Evolutionary conservation across 768 basidiomycete genomes (phyloP).

Genomic region (Russula sp.): DNA sequence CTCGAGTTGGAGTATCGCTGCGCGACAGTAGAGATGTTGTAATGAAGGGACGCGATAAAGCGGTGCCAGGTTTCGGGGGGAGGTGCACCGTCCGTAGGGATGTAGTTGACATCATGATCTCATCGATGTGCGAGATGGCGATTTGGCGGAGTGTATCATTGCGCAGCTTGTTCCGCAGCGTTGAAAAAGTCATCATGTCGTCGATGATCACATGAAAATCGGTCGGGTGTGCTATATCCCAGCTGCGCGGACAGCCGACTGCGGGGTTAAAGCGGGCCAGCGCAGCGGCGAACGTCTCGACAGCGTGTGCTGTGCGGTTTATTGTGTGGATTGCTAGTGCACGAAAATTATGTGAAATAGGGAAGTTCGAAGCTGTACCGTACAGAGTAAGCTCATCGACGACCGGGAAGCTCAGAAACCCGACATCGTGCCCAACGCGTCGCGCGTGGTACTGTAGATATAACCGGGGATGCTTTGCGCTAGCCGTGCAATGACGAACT

Average conservation of each 20-base stretch:
- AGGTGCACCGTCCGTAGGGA: constrained; percentile 56
- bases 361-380: constrained; percentile 31
- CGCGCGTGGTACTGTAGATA: constrained; percentile 61
- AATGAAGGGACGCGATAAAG: not conserved
- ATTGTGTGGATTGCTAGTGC: constrained; percentile 54
- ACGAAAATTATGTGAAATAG: not conserved
- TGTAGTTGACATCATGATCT: constrained; percentile 64
- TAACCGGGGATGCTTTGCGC: constrained; percentile 41
- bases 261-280: constrained; percentile 54
- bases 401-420: constrained; percentile 70
- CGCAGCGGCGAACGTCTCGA: constrained; percentile 55
- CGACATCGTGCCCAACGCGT: constrained; percentile 62
- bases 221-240: constrained; percentile 57
- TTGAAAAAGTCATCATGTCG: constrained; percentile 60
- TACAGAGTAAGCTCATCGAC: constrained; percentile 58
- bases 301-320: constrained; percentile 51
- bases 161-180: constrained; percentile 48
- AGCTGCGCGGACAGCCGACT: constrained; percentile 72
- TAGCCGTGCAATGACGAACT: constrained; percentile 47
- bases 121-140: constrained; percentile 61
- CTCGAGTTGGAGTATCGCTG: constrained; percentile 55
- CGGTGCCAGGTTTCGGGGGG: no score
- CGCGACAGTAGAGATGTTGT: constrained; percentile 37
- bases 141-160: constrained; percentile 52
- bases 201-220: constrained; percentile 68